These are phyloP conservation scores for Limtongozyma cylindracea DNA, from an alignment of 805 yeast species.

Conservation along the genomic window DNA sequence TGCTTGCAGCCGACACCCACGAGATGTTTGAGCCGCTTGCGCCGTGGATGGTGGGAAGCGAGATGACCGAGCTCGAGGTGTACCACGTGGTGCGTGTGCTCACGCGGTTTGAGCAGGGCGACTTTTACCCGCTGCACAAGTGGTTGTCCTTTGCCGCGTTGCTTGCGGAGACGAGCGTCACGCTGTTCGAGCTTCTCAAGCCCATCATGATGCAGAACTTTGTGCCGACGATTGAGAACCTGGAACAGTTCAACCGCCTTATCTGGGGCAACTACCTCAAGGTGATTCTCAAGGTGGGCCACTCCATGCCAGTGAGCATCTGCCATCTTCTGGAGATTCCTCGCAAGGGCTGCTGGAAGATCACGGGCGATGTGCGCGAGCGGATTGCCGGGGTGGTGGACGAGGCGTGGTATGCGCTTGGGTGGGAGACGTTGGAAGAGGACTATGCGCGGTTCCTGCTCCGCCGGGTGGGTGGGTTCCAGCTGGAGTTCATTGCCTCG, in stretches of 20 bases:
- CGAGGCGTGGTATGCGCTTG: slow-evolving; percentile 52
- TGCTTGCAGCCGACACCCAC: slow-evolving; percentile 28
- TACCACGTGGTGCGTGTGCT: too few species aligned
- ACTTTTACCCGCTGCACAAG: slow-evolving; percentile 36
- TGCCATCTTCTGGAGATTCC: slow-evolving; percentile 54
- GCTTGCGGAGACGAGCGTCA: slow-evolving; percentile 26
- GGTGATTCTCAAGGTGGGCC: slow-evolving; percentile 28
- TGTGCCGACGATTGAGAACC: slow-evolving; percentile 23
- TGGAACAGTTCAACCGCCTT: slow-evolving; percentile 27
- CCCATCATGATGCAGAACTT: slow-evolving; percentile 21
- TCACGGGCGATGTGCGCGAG: slow-evolving; percentile 37
- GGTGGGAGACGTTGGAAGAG: slow-evolving; percentile 30
- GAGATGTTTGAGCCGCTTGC: slow-evolving; percentile 25
- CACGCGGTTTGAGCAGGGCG: too few species aligned
- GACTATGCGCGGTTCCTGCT: slow-evolving; percentile 33
- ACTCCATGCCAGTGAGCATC: slow-evolving; percentile 41
- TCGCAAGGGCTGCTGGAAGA: slow-evolving; percentile 36
- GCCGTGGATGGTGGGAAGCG: slow-evolving; percentile 19
- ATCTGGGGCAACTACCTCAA: slow-evolving; percentile 48
- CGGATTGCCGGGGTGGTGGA: slow-evolving; percentile 27
- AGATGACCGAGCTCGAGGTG: slow-evolving; percentile 25
- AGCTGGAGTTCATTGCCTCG: slow-evolving; percentile 29
- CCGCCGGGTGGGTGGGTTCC: slow-evolving; percentile 41
- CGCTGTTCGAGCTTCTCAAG: slow-evolving; percentile 24
- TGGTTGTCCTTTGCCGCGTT: slow-evolving; percentile 52